Conservation (phyloP, 345 rosid genomes). For the Euphorbia tirucalli region DNA sequence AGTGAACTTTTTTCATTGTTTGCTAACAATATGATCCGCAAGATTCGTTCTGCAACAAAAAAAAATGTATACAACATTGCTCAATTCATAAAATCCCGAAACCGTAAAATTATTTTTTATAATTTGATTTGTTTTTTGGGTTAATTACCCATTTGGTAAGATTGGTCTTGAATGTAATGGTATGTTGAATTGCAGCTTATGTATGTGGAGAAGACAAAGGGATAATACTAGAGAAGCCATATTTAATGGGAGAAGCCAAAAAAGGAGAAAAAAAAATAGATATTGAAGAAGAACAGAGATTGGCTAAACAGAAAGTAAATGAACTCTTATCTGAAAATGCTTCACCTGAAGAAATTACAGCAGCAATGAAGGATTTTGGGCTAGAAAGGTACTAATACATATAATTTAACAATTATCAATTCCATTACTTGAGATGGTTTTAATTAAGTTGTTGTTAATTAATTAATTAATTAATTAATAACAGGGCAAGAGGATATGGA, state of each 20-base stretch:
- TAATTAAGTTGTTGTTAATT: no score
- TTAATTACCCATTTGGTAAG: neutral
- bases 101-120: neutral
- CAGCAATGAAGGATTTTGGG: conserved; percentile 58
- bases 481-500: conserved; percentile 25
- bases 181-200: conserved; percentile 42
- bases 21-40: no score
- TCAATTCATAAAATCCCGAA: neutral
- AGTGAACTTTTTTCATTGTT: no score
- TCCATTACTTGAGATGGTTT: no score
- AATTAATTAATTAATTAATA: neutral
- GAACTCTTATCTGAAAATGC: conserved; percentile 40
- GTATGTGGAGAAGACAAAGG: conserved; percentile 60
- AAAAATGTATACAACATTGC: no score
- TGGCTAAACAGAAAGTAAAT: conserved; percentile 42
- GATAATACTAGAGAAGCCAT: conserved; percentile 40
- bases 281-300: conserved; percentile 44
- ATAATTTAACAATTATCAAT: no score
- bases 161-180: neutral
- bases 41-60: no score
- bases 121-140: no score
- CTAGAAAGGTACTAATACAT: conserved; percentile 41
- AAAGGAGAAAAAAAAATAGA: conserved; percentile 50
- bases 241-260: conserved; percentile 49
- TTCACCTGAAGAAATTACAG: conserved; percentile 36